Conservation (phyloP, 2,329 filamentous ascomycete genomes). For the Hymenoscyphus scutula region DNA sequence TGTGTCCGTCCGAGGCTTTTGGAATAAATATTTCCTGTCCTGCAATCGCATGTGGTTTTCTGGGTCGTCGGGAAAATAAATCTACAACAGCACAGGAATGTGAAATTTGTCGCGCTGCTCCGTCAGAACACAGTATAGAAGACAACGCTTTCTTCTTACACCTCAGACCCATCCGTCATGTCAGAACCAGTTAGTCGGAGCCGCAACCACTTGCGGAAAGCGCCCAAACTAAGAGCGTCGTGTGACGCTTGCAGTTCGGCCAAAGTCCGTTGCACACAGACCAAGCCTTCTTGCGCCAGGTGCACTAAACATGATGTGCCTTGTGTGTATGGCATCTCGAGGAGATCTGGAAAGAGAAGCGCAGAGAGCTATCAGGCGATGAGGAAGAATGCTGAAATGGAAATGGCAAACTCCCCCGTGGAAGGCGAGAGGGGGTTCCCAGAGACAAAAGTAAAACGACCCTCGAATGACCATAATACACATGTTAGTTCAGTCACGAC, state of each 20-base stretch:
- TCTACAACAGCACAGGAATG: conserved; percentile 2
- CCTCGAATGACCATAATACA: neutral
- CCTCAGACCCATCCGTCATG: conserved; percentile 9
- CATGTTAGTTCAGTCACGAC: conserved; percentile 3
- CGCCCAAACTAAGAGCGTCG: conserved; percentile 14
- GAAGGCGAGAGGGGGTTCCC: conserved; percentile 9
- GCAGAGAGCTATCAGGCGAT: conserved; percentile 16
- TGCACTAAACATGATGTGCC: conserved; percentile 13
- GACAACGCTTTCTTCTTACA: conserved; percentile 8
- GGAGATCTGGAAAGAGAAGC: conserved; percentile 14
- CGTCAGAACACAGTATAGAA: conserved; percentile 2
- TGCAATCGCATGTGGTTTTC: conserved; percentile 4
- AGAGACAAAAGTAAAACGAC: neutral
- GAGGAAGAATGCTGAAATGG: conserved; percentile 12
- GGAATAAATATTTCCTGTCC: conserved; percentile 3
- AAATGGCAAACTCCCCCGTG: conserved; percentile 3
- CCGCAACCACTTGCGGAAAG: conserved; percentile 12
- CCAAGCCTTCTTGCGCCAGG: conserved; percentile 14
- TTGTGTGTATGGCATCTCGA: conserved; percentile 15
- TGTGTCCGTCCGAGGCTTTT: neutral
- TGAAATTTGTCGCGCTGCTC: neutral
- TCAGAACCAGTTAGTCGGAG: conserved; percentile 10
- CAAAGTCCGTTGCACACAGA: conserved; percentile 15
- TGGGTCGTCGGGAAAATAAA: conserved; percentile 7
- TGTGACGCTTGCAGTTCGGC: conserved; percentile 16